A percentile compares a stretch with the other conserved stretches of the same genome.
These are phyloP conservation scores for Tulasnella sp. DNA, from an alignment of 768 basidiomycete species.

Conservation along the genomic window DNA sequence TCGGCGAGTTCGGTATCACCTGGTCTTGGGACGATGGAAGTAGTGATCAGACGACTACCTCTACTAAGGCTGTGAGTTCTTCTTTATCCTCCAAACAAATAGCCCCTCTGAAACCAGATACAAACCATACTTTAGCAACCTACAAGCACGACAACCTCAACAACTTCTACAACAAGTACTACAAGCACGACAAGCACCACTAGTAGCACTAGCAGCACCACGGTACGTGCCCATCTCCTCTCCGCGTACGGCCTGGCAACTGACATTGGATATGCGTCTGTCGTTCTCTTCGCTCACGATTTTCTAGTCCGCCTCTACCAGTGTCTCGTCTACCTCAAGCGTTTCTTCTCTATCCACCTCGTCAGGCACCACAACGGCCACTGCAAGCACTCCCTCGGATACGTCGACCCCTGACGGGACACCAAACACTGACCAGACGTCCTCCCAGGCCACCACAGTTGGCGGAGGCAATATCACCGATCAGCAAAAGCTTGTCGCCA, in stretches of 20 bases:
- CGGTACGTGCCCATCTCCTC: neutral
- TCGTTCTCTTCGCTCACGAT: neutral
- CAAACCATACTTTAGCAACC: neutral
- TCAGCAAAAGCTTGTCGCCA: constrained; percentile 2
- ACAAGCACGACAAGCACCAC: constrained; percentile 10
- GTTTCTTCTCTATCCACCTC: no score
- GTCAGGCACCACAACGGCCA: neutral
- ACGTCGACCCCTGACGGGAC: neutral
- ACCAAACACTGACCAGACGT: neutral
- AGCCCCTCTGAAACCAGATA: neutral
- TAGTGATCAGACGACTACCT: neutral
- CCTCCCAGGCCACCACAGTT: no score
- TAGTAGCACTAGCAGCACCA: neutral
- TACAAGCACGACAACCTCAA: neutral
- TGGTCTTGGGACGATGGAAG: constrained; percentile 7
- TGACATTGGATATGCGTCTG: neutral
- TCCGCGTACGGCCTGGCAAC: neutral
- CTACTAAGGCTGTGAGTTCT: neutral
- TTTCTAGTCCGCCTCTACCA: neutral
- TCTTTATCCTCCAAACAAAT: neutral
- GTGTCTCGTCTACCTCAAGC: neutral
- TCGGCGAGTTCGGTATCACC: constrained; percentile 13
- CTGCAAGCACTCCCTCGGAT: neutral
- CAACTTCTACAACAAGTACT: neutral
- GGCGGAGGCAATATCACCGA: neutral